A percentile compares a stretch with the other conserved stretches of the same genome.
Evolutionary conservation across 257 asterid genomes (phyloP).

Genomic region (Solanum pinnatisectum): DNA sequence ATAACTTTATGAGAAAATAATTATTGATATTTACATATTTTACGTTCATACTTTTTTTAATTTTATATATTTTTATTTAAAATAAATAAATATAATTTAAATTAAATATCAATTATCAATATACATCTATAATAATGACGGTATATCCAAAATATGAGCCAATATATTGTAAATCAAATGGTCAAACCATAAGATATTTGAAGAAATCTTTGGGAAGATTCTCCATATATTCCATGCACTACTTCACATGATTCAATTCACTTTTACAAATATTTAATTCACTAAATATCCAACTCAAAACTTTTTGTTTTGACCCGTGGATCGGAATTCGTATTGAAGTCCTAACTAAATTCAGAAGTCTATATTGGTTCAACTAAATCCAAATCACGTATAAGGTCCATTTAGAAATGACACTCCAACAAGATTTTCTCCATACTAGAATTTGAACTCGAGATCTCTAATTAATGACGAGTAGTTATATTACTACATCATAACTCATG

Average conservation of each 20-base stretch:
- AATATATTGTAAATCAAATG: neutral
- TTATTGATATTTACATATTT: neutral
- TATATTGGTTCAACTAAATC: neutral
- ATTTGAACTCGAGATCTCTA: neutral
- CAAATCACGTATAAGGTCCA: neutral
- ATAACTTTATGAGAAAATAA: neutral
- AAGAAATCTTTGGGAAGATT: neutral
- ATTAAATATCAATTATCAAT: too few species aligned
- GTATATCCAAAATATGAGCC: neutral
- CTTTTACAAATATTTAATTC: neutral
- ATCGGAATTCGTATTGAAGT: too few species aligned
- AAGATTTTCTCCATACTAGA: too few species aligned
- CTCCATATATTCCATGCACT: neutral
- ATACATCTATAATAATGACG: neutral
- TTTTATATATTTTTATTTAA: too few species aligned
- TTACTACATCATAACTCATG: neutral
- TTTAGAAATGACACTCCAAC: neutral
- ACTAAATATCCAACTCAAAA: neutral
- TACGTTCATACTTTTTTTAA: too few species aligned
- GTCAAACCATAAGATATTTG: neutral
- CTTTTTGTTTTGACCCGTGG: neutral
- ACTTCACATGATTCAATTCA: neutral
- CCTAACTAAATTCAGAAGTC: too few species aligned
- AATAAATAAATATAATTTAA: too few species aligned
- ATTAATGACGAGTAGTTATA: too few species aligned